Conservation (phyloP, 345 rosid species). For the Aethionema arabicum region DNA sequence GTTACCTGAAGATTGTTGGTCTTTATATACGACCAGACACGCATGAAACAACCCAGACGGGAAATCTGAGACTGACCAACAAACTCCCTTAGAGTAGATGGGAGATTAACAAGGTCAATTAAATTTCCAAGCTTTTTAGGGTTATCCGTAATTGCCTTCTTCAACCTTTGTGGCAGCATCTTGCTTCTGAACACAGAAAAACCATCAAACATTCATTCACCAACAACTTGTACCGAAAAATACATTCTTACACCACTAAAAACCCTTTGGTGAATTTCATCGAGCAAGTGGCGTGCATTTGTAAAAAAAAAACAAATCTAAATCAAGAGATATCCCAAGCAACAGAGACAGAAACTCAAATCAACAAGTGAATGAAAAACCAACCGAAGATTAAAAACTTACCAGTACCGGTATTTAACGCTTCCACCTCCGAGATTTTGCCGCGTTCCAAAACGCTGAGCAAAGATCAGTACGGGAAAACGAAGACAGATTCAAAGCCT, state of each 20-base stretch:
- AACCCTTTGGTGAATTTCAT: slow-evolving; percentile 30
- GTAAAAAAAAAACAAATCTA: background rate
- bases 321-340: background rate
- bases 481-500: background rate
- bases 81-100: slow-evolving; percentile 75
- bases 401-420: background rate
- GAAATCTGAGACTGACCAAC: slow-evolving; percentile 91
- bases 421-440: background rate
- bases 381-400: background rate
- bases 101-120: slow-evolving; percentile 87
- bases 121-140: slow-evolving; percentile 84
- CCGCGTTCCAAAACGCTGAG: slow-evolving; percentile 11
- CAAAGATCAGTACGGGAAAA: background rate
- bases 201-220: slow-evolving; percentile 8
- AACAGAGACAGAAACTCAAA: slow-evolving; percentile 2
- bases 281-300: slow-evolving; percentile 31
- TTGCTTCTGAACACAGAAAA: slow-evolving; percentile 26
- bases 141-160: slow-evolving; percentile 62
- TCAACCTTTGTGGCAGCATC: slow-evolving; percentile 75
- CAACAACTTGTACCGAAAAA: background rate
- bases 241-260: background rate
- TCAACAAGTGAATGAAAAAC: background rate
- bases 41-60: slow-evolving; percentile 84
- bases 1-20: slow-evolving; percentile 81
- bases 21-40: slow-evolving; percentile 89